Conservation (phyloP, 169 alveolate genomes). For the Cryptosporidium meleagridis region DNA sequence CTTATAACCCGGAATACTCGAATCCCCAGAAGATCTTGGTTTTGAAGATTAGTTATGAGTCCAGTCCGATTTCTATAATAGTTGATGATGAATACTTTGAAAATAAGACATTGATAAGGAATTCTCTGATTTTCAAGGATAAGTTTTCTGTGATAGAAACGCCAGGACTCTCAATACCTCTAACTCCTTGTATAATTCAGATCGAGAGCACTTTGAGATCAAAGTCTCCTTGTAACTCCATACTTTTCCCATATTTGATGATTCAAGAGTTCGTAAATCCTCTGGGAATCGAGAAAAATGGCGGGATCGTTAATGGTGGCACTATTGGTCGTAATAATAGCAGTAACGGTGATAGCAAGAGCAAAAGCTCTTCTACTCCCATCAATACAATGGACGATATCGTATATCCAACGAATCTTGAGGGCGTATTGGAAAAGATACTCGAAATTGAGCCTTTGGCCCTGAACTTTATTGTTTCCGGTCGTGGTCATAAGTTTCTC, state of each 20-base stretch:
- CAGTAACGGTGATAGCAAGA: not conserved
- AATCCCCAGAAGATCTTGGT: conserved; percentile 48
- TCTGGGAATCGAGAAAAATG: not conserved
- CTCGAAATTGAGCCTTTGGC: conserved; percentile 6
- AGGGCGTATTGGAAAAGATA: not conserved
- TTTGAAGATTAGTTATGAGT: conserved; percentile 6
- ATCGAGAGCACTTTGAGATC: conserved; percentile 7
- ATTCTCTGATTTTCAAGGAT: conserved; percentile 20
- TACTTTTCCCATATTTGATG: conserved; percentile 43
- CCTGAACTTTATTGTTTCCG: conserved; percentile 11
- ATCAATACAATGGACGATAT: conserved; percentile 26
- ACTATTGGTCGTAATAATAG: no score
- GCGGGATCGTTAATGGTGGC: no score
- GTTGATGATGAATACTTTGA: not conserved
- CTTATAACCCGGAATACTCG: conserved; percentile 1
- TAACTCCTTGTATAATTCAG: conserved; percentile 36
- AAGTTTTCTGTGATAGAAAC: conserved; percentile 30
- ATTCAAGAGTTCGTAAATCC: conserved; percentile 67
- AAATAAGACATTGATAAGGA: conserved; percentile 9
- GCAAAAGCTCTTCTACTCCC: not conserved
- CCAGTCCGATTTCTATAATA: not conserved
- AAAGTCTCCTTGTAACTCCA: not conserved
- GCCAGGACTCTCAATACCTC: conserved; percentile 15
- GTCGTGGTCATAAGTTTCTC: conserved; percentile 24
- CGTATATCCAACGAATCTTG: conserved; percentile 9